Base-by-base conservation (phyloP, 1,284 basidiomycete genomes). In the Singerocomus rubriflavus region DNA sequence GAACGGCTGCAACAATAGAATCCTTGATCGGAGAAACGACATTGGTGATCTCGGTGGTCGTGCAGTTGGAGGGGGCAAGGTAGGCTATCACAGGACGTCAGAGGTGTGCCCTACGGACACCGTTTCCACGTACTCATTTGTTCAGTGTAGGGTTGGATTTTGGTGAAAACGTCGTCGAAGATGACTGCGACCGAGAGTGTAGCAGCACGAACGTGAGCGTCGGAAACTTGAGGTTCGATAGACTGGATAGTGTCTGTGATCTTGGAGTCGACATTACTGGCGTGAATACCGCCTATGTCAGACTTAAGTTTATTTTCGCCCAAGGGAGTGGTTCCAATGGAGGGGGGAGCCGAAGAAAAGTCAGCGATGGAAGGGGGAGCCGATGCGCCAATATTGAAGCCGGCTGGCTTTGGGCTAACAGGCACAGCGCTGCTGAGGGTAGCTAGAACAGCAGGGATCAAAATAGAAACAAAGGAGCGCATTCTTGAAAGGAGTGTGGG, bases 401-500 rank as follows among this genome's bases (percentile, higher is more conserved):
- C 14, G 13, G 2, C 12, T 12, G 26, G 3, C 6, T 30, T 16
- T 1, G 37, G 13, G 26, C 3, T 49, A 48, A 66, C n/a, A 3
- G 63, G 61, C 27, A 46, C 54, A 30, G 63, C 56, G 14, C 48
- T 48, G 27, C 58, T 17, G 37, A 69, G 55, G 52, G 61, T 55
- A 26, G 48, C 53, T 55, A 77, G 66, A 44, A 73, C 69, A 46
- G 72, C 61, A 51, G 70, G 58, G 50, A 74, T 66, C 60, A 73
- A 46, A 66, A 69, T 49, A 57, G 70, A 63, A 58, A 73, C 48
- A 58, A 78, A 75, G 56, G 74, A 75, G 67, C 65, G 71, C 78
- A 79, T 79, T 65, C 64, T 65, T 62, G 51, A 63, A 76, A 72
- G 52, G 74, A 74, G 59, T 66, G 74, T 72, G 62, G 61, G 63